Conservation (phyloP, 345 rosid genomes). For the Camelina laxa region DNA sequence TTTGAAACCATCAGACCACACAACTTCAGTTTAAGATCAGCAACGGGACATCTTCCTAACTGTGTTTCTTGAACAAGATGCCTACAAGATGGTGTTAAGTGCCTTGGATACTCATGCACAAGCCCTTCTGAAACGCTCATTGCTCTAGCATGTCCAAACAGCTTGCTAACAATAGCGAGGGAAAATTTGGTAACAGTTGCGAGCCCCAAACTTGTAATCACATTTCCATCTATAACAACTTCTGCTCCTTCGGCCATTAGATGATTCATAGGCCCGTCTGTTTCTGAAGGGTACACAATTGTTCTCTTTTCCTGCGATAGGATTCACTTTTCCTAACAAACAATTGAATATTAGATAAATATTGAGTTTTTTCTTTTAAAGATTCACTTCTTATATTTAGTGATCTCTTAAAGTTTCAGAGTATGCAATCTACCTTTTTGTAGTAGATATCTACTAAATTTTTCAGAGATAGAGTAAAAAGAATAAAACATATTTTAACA, state of each 20-base stretch:
- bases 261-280: conserved; percentile 39
- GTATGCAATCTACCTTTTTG: too few species aligned
- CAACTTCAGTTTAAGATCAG: background rate
- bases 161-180: conserved; percentile 71
- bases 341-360: too few species aligned
- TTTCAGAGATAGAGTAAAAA: too few species aligned
- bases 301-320: conserved; percentile 63
- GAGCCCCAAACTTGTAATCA: conserved; percentile 82
- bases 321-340: too few species aligned
- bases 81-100: conserved; percentile 30
- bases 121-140: conserved; percentile 91
- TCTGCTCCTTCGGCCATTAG: conserved; percentile 55
- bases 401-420: too few species aligned
- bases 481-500: too few species aligned
- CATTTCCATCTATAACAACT: conserved; percentile 83
- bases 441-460: too few species aligned
- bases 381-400: too few species aligned
- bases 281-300: conserved; percentile 57
- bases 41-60: conserved; percentile 9
- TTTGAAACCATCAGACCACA: background rate
- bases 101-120: conserved; percentile 71
- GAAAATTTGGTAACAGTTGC: conserved; percentile 69
- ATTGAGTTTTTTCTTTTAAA: too few species aligned
- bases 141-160: conserved; percentile 85
- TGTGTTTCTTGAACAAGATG: conserved; percentile 31